Evolutionary conservation across 2,329 filamentous ascomycete genomes (phyloP), one percentile per base, ranked within the genome.

Genomic region (Aspergillus sp.): DNA sequence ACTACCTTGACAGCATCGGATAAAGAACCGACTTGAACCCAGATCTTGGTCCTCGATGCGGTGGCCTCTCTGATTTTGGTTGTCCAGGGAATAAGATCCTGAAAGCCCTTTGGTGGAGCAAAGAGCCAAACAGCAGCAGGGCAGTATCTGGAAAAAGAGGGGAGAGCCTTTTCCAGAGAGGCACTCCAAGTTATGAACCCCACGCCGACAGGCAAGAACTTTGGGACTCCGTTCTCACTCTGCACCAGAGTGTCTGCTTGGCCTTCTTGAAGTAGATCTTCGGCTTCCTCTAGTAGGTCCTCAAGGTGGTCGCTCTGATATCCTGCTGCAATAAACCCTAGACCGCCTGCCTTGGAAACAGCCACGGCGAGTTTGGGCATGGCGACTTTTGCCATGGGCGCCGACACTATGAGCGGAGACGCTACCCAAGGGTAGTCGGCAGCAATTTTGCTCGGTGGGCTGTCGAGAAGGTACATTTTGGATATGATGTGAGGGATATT

Each of bases 311-410:
- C 46, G 2, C 66, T 60, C 45, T 68, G 66, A 19, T 58, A 84
- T 0, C 81, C 80, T 0, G 82, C 81, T 1, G 71, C 68, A 9
- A 81, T 72, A 49, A 90, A 72, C 1, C 71, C 78, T 0, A 78
- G 50, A 1, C 75, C 76, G 2, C 77, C 76, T 29, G 79, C 75
- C 49, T 64, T 65, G 2, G 79, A 82, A 10, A 88, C 75, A 30
- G 80, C 76, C n/a, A 82, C 68, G 2, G 83, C 81, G 2, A 89
- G 72, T 0, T 60, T 73, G 46, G 63, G 77, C 56, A 66, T 75
- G 49, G 75, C 69, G 50, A 88, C 80, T 19, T 84, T 72, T 40
- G 83, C 79, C 86, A 90, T 89, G 0, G 86, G 86, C 2, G 83
- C 86, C 42, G 74, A 69, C 42, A 79, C 71, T 19, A 89, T 74